phyloP scores from a whole-genome alignment of 1,284 basidiomycete genomes.

The Golubevia pallescens region DNA sequence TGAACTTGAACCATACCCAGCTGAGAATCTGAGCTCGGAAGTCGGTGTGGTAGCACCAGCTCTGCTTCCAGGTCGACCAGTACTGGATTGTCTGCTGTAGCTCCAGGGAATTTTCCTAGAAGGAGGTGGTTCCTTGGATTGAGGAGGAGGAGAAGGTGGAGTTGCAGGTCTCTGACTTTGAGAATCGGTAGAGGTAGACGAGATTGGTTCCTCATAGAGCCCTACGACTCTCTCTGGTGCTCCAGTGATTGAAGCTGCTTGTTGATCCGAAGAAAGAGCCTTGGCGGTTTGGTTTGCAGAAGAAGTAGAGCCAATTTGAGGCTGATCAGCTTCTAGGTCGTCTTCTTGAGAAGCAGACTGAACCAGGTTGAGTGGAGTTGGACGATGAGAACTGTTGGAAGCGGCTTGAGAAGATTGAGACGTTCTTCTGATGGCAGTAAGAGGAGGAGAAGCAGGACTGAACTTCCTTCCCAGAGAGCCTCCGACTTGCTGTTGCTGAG shows the following conservation, averaged over 20 bases:
- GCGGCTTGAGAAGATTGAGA: background rate
- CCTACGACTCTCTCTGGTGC: background rate
- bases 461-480: background rate
- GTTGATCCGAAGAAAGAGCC: background rate
- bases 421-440: background rate
- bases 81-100: slow-evolving; percentile 31
- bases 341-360: background rate
- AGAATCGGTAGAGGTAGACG: background rate
- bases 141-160: slow-evolving; percentile 4
- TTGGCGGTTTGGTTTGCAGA: background rate
- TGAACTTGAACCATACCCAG: background rate
- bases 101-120: slow-evolving; percentile 49
- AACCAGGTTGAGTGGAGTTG: background rate
- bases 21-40: background rate
- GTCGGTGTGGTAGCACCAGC: background rate
- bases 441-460: background rate
- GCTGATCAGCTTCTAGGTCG: slow-evolving; percentile 2
- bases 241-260: background rate
- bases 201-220: background rate
- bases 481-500: background rate
- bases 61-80: background rate
- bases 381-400: background rate
- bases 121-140: slow-evolving; percentile 20
- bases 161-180: background rate
- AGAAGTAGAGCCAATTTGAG: background rate